A percentile compares a stretch with the other conserved stretches of the same genome.
Evolutionary conservation across 345 rosid species (phyloP).

Genomic region (Angophora floribunda): DNA sequence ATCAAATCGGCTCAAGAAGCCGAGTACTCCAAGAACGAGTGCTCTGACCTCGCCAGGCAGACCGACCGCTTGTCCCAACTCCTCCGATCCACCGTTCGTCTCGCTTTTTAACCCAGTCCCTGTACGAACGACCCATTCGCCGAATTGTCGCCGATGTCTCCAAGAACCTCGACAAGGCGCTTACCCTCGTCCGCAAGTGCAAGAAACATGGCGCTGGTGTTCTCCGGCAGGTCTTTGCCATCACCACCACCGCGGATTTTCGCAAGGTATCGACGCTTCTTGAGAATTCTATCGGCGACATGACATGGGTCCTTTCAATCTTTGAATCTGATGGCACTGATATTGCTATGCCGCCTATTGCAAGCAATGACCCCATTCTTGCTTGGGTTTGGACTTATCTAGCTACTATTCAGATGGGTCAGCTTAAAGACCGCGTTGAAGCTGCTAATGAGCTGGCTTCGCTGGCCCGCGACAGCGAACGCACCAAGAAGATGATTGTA

Average conservation of each 20-base stretch:
- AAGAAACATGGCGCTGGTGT: conserved; percentile 26
- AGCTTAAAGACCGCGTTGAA: conserved; percentile 27
- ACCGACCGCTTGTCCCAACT: conserved; percentile 34
- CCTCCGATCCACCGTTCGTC: conserved; percentile 50
- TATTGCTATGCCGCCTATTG: conserved; percentile 51
- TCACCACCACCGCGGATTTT: conserved; percentile 43
- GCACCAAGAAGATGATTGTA: conserved; percentile 51
- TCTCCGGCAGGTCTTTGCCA: conserved; percentile 53
- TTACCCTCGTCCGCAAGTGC: conserved; percentile 44
- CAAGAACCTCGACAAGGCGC: conserved; percentile 50
- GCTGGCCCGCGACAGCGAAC: conserved; percentile 38
- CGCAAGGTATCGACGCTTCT: conserved; percentile 34
- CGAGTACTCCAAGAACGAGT: conserved; percentile 34
- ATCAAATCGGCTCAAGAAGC: conserved; percentile 27
- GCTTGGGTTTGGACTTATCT: conserved; percentile 62
- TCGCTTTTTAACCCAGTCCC: conserved; percentile 15
- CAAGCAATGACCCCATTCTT: conserved; percentile 57
- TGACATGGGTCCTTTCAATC: conserved; percentile 45
- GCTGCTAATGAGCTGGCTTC: conserved; percentile 48
- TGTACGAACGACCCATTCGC: conserved; percentile 54
- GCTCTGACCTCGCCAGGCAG: conserved; percentile 32
- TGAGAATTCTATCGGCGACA: conserved; percentile 51
- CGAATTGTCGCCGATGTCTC: conserved; percentile 39
- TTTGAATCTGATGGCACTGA: conserved; percentile 27
- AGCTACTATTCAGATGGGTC: conserved; percentile 41